Evolutionary conservation across 768 basidiomycete genomes (phyloP).

Genomic region (Boletus vermiculosoides): DNA sequence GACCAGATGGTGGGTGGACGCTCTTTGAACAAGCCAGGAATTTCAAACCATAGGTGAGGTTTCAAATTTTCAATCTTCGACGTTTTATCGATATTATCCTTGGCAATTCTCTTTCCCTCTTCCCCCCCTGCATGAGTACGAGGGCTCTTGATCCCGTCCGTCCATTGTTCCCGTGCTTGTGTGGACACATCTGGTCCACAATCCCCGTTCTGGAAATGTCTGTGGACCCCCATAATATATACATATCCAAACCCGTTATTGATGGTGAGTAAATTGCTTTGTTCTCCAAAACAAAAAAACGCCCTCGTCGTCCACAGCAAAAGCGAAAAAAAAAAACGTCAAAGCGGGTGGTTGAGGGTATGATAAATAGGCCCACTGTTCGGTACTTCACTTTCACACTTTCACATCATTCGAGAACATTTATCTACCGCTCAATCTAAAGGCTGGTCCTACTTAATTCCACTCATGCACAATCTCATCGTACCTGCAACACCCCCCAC

Average conservation of each 20-base stretch:
- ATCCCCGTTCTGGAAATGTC: neutral
- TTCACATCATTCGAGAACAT: neutral
- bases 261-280: constrained; percentile 4
- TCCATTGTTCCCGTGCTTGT: constrained; percentile 1
- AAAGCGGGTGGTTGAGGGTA: constrained; percentile 1
- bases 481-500: constrained; percentile 2
- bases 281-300: constrained; percentile 3
- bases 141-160: neutral
- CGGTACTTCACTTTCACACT: neutral
- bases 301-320: constrained; percentile 4
- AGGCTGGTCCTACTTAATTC: neutral
- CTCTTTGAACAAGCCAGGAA: neutral
- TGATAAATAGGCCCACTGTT: constrained; percentile 13
- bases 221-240: neutral
- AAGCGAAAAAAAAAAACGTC: neutral
- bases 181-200: constrained; percentile 6
- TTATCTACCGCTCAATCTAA: neutral
- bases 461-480: constrained; percentile 2
- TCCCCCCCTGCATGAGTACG: neutral
- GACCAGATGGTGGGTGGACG: neutral
- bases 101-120: neutral
- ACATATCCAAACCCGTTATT: neutral
- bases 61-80: neutral
- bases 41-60: neutral
- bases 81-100: neutral